phyloP scores from a whole-genome alignment of 192 early-diverging fungal genomes.

The Podila verticillata region DNA sequence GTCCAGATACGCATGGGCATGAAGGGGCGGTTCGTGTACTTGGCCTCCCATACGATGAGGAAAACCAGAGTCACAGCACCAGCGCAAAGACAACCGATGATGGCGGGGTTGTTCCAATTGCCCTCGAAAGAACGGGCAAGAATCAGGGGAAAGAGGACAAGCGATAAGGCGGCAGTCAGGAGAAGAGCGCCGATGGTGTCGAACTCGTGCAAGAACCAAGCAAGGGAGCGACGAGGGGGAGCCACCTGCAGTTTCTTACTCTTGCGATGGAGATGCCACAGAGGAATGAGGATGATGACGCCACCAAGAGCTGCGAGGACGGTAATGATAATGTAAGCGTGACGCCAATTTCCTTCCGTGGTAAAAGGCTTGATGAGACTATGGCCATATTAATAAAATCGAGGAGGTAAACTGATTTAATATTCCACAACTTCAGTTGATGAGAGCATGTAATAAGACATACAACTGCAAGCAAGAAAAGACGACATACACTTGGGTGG shows the following conservation, averaged over 20 bases:
- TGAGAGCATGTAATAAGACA: no score
- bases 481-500: no score
- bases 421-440: no score
- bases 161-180: slow-evolving; percentile 7
- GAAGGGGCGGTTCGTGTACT: slow-evolving; percentile 8
- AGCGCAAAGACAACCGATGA: slow-evolving; percentile 10
- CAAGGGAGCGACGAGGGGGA: background rate
- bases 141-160: slow-evolving; percentile 9
- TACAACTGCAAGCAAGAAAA: no score
- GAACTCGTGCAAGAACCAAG: slow-evolving; percentile 11
- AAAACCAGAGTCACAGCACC: background rate
- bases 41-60: slow-evolving; percentile 5
- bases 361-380: background rate
- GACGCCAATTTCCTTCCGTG: background rate
- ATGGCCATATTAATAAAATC: background rate
- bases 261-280: slow-evolving; percentile 12
- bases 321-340: background rate
- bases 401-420: no score
- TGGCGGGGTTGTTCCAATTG: slow-evolving; percentile 10
- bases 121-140: slow-evolving; percentile 4
- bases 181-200: slow-evolving; percentile 10
- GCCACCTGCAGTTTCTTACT: background rate
- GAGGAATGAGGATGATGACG: slow-evolving; percentile 2
- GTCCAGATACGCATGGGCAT: slow-evolving; percentile 20
- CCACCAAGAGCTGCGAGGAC: slow-evolving; percentile 1